phyloP scores from a whole-genome alignment of 1,284 basidiomycete genomes.

The Amylostereum chailletii region DNA sequence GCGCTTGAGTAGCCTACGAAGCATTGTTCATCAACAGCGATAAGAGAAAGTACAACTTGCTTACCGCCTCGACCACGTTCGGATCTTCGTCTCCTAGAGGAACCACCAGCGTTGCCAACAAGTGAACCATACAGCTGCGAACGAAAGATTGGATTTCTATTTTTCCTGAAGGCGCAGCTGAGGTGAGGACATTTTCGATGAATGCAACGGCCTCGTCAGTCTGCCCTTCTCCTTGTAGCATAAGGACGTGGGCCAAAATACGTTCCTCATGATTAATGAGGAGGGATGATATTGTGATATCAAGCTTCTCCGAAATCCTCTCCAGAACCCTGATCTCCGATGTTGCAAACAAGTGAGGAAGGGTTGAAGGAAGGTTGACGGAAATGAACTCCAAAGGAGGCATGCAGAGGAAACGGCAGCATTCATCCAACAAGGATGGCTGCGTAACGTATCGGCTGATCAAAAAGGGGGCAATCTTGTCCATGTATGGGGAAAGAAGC shows the following conservation, averaged over 20 bases:
- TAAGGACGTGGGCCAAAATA: constrained; percentile 70
- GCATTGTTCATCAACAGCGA: constrained; percentile 3
- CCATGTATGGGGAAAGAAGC: constrained; percentile 64
- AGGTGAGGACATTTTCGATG: constrained; percentile 43
- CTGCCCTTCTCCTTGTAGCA: constrained; percentile 42
- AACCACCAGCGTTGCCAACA: constrained; percentile 71
- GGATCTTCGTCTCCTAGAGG: constrained; percentile 61
- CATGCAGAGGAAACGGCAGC: constrained; percentile 54
- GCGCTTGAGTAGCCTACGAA: constrained; percentile 48
- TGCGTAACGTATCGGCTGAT: constrained; percentile 50
- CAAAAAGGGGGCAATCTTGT: constrained; percentile 61
- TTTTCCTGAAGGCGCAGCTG: constrained; percentile 23
- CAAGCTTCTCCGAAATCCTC: constrained; percentile 35
- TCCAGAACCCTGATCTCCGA: constrained; percentile 40
- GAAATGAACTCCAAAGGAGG: constrained; percentile 57
- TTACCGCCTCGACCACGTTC: constrained; percentile 34
- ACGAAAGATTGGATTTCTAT: constrained; percentile 50
- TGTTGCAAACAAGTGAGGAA: constrained; percentile 65
- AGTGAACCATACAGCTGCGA: constrained; percentile 53
- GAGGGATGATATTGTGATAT: constrained; percentile 39
- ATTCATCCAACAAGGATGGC: constrained; percentile 51
- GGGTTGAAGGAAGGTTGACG: constrained; percentile 53
- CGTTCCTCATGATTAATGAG: constrained; percentile 53
- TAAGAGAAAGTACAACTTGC: constrained; percentile 10
- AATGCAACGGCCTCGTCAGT: constrained; percentile 56